Evolutionary conservation across 768 basidiomycete genomes (phyloP).

Genomic region (Polyporus arcularius): DNA sequence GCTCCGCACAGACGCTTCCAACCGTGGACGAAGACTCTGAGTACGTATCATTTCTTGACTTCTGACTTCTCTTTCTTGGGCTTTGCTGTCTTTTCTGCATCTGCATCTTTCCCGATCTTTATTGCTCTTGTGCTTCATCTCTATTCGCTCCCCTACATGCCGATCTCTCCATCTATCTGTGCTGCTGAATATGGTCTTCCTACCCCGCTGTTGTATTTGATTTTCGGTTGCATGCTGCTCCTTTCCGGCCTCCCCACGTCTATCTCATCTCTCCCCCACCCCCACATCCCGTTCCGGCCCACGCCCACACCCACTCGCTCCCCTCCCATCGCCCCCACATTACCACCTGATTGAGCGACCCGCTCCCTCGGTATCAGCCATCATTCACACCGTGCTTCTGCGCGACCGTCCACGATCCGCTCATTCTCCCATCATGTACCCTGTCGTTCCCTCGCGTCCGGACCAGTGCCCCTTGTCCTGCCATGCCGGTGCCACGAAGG

Average conservation of each 20-base stretch:
- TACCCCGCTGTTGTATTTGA: neutral
- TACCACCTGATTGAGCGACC: neutral
- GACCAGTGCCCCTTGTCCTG: neutral
- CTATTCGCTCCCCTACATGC: neutral
- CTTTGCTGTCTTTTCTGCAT: neutral
- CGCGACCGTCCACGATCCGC: neutral
- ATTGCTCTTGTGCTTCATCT: neutral
- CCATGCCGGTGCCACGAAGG: neutral
- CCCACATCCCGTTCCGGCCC: neutral
- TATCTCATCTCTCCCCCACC: neutral
- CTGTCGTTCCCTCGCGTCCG: neutral
- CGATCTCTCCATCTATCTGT: neutral
- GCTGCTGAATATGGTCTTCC: neutral
- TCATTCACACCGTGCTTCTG: slow-evolving; percentile 1
- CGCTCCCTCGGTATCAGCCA: neutral
- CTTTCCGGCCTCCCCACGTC: slow-evolving; percentile 11
- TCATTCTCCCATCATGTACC: neutral
- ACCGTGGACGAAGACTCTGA: slow-evolving; percentile 24
- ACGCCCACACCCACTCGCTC: neutral
- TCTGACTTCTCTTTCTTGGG: slow-evolving; percentile 3
- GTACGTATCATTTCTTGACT: slow-evolving; percentile 31
- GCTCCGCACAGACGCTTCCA: slow-evolving; percentile 23
- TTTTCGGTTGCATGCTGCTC: neutral
- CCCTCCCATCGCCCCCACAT: neutral
- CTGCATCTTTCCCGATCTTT: neutral